Percentiles rank a stretch among this genome's conserved stretches.
phyloP scores from a whole-genome alignment of 2,329 filamentous ascomycete genomes.

The Zymoseptoria ardabiliae region DNA sequence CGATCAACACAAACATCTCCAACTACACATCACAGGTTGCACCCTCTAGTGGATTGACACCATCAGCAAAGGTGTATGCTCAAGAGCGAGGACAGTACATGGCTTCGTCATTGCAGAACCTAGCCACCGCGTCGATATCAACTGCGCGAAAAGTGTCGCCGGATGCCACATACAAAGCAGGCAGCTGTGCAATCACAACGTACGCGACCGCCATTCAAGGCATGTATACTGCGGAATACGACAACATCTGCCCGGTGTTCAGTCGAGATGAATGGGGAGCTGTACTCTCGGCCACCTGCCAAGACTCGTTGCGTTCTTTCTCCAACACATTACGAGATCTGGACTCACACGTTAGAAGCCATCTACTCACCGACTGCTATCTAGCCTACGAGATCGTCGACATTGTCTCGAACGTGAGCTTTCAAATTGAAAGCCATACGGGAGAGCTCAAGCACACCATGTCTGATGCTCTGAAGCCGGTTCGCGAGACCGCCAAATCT shows the following conservation, averaged over 20 bases:
- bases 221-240: conserved; percentile 80
- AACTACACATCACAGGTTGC: conserved; percentile 22
- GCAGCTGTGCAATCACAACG: conserved; percentile 83
- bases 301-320: conserved; percentile 70
- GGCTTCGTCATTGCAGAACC: conserved; percentile 70
- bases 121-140: conserved; percentile 76
- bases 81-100: conserved; percentile 83
- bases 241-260: conserved; percentile 84
- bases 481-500: conserved; percentile 83
- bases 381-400: conserved; percentile 93
- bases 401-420: conserved; percentile 72
- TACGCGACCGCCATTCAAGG: conserved; percentile 85
- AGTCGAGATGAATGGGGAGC: conserved; percentile 74
- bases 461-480: conserved; percentile 76
- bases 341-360: conserved; percentile 79
- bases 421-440: conserved; percentile 70
- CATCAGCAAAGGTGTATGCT: conserved; percentile 74
- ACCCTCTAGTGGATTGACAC: conserved; percentile 29
- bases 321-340: conserved; percentile 79
- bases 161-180: conserved; percentile 77
- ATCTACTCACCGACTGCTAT: conserved; percentile 85
- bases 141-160: conserved; percentile 65
- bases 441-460: conserved; percentile 79
- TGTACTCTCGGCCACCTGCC: conserved; percentile 72
- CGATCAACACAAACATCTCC: conserved; percentile 57